Evolutionary conservation across 192 early-diverging fungal genomes (phyloP).

Genomic region (Rhizophagus sp.): DNA sequence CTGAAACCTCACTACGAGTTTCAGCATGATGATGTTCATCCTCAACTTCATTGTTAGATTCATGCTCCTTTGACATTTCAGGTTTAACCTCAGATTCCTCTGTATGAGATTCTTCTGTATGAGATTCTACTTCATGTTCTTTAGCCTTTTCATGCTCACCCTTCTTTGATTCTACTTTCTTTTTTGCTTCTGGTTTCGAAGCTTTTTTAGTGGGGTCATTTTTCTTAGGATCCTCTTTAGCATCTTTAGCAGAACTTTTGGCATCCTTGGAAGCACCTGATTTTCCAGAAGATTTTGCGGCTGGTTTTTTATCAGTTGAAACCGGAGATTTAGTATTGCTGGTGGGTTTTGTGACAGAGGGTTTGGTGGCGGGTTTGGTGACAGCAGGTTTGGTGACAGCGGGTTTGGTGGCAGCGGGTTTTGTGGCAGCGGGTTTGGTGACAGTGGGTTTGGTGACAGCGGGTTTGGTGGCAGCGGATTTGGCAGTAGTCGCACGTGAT

Average conservation of each 20-base stretch:
- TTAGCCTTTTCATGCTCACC: not conserved
- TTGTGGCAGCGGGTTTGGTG: not conserved
- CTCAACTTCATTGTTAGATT: not conserved
- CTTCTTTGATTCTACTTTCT: not conserved
- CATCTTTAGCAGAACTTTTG: not conserved
- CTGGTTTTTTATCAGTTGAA: not conserved
- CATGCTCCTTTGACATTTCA: not conserved
- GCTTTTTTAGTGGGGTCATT: not conserved
- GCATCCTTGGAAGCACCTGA: not conserved
- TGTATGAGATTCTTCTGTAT: not conserved
- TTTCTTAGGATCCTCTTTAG: not conserved
- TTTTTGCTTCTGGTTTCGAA: not conserved
- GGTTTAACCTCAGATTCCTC: not conserved
- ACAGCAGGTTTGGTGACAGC: no score
- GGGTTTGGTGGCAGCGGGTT: not conserved
- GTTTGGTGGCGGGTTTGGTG: not conserved
- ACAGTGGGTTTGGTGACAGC: no score
- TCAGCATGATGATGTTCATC: not conserved
- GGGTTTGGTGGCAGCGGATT: no score
- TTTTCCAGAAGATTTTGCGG: not conserved
- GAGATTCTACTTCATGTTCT: not conserved
- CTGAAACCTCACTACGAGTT: not conserved
- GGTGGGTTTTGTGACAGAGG: not conserved
- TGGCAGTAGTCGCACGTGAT: no score
- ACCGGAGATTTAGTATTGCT: not conserved